Evolutionary conservation across 2,329 filamentous ascomycete species (phyloP).

Genomic region (Curvularia verruculosa): DNA sequence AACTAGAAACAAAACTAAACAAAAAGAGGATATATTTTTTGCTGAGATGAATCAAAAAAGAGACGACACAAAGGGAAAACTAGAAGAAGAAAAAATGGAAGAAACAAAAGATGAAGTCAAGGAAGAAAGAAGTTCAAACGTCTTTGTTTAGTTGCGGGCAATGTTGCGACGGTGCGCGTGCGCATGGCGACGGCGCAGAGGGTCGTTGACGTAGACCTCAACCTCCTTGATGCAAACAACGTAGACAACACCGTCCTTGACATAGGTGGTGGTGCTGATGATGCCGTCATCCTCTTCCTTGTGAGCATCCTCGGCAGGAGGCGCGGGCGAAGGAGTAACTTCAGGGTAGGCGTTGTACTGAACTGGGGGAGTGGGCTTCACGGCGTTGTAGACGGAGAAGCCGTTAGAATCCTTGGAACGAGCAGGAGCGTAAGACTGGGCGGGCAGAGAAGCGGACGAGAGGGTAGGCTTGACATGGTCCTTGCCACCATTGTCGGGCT

Average conservation of each 20-base stretch:
- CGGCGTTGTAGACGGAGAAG: conserved; percentile 41
- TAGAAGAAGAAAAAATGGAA: neutral
- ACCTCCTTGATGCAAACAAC: conserved; percentile 55
- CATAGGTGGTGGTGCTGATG: conserved; percentile 52
- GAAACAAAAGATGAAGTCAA: neutral
- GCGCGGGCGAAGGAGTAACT: conserved; percentile 30
- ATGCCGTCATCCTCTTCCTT: conserved; percentile 21
- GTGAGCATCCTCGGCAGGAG: neutral
- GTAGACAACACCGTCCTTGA: conserved; percentile 52
- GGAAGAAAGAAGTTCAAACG: no score
- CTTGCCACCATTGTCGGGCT: conserved; percentile 27
- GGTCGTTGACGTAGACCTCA: conserved; percentile 51
- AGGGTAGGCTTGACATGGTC: conserved; percentile 29
- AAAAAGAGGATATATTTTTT: neutral
- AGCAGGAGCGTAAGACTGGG: conserved; percentile 43
- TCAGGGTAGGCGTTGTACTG: conserved; percentile 9
- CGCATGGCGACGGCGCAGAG: conserved; percentile 28
- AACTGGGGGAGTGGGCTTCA: conserved; percentile 20
- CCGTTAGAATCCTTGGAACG: conserved; percentile 40
- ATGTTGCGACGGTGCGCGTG: conserved; percentile 36
- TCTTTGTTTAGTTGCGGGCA: conserved; percentile 5
- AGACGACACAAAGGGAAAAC: neutral
- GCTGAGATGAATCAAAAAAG: neutral
- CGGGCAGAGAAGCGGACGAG: conserved; percentile 36
- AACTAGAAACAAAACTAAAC: neutral